A percentile compares a stretch with the other conserved stretches of the same genome.
phyloP scores from a whole-genome alignment of 352 stramenopile species.

The Phytophthora chlamydospora region DNA sequence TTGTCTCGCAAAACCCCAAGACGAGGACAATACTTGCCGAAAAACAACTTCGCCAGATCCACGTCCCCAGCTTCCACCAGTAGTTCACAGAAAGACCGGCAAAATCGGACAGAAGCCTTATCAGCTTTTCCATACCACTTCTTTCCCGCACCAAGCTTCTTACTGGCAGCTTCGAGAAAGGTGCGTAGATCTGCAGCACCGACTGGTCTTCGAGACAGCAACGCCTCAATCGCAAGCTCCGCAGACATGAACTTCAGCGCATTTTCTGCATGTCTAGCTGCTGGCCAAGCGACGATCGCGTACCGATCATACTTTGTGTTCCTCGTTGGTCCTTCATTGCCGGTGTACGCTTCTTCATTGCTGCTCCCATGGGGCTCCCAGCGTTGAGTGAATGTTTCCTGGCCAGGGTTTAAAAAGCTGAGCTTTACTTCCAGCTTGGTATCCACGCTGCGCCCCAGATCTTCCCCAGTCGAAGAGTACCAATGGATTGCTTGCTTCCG shows the following conservation, averaged over 20 bases:
- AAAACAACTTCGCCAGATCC: slow-evolving; percentile 14
- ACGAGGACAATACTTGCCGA: slow-evolving; percentile 6
- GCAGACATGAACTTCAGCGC: slow-evolving; percentile 7
- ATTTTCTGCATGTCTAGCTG: slow-evolving; percentile 1
- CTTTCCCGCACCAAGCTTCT: neutral
- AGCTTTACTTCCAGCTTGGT: neutral
- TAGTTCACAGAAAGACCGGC: slow-evolving; percentile 11
- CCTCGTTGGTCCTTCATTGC: slow-evolving; percentile 22
- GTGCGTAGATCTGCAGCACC: slow-evolving; percentile 1
- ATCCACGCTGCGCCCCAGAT: slow-evolving; percentile 5
- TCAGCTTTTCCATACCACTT: neutral
- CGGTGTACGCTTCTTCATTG: slow-evolving; percentile 16
- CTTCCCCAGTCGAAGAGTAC: slow-evolving; percentile 9
- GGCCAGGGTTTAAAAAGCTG: slow-evolving; percentile 33
- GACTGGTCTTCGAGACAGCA: slow-evolving; percentile 1
- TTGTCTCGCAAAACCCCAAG: slow-evolving; percentile 8
- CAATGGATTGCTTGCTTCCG: slow-evolving; percentile 12
- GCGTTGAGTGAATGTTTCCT: slow-evolving; percentile 13
- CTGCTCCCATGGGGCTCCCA: slow-evolving; percentile 17
- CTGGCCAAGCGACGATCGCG: slow-evolving; percentile 29
- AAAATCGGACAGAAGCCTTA: slow-evolving; percentile 14
- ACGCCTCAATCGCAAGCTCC: slow-evolving; percentile 5
- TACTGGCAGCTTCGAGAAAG: slow-evolving; percentile 3
- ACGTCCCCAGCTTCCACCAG: slow-evolving; percentile 18
- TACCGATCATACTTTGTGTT: slow-evolving; percentile 22